A percentile compares a stretch with the other conserved stretches of the same genome.
Conservation (phyloP, 176 grass and related monocot genomes). For the Cenchrus fungigraminus region DNA sequence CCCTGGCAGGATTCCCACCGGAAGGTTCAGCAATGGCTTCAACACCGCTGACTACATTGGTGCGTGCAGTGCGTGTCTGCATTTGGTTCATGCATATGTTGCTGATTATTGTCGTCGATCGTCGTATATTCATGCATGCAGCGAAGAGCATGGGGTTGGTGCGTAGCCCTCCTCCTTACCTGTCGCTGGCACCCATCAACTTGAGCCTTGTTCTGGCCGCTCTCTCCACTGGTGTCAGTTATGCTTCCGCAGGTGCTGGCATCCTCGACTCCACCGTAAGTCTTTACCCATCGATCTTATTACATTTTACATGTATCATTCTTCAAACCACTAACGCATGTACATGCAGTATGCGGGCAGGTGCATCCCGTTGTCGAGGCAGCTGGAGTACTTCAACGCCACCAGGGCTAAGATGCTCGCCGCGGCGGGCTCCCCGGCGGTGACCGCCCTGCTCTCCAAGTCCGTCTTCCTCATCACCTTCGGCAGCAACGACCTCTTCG, state of each 20-base stretch:
- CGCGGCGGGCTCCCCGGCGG: background rate
- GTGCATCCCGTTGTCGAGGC: constrained; percentile 41
- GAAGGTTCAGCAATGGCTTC: constrained; percentile 63
- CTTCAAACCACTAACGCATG: too few species aligned
- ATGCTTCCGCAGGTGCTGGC: background rate
- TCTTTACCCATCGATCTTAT: too few species aligned
- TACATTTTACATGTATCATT: too few species aligned
- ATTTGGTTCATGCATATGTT: too few species aligned
- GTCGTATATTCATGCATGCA: background rate
- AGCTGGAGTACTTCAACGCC: constrained; percentile 22
- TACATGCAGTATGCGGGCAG: background rate
- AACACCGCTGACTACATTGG: constrained; percentile 50
- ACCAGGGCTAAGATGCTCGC: constrained; percentile 32
- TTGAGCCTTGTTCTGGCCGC: background rate
- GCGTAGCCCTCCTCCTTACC: background rate
- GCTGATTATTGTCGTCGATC: too few species aligned
- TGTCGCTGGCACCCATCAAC: background rate
- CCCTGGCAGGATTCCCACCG: constrained; percentile 31
- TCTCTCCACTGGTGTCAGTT: background rate
- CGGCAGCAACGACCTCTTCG: constrained; percentile 50
- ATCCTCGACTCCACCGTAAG: constrained; percentile 31
- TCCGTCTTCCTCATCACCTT: constrained; percentile 40
- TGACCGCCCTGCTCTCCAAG: background rate
- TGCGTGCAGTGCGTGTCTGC: background rate
- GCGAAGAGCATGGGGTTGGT: background rate